Percentiles rank a stretch among this genome's conserved stretches.
phyloP scores from a whole-genome alignment of 2,329 filamentous ascomycete species.

The Trichophaea hybrida region DNA sequence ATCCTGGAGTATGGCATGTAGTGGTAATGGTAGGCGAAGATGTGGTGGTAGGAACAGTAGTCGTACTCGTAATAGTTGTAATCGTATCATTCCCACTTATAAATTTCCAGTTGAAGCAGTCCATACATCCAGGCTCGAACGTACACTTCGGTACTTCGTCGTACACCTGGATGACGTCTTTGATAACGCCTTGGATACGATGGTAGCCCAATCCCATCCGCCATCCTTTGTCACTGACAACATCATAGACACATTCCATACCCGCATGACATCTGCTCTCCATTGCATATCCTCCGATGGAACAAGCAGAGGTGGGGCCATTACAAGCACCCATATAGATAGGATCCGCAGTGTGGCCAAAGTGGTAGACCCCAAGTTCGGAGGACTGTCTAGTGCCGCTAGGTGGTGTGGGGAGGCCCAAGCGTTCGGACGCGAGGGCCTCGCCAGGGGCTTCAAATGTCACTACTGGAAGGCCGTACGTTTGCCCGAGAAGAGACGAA shows the following conservation, averaged over 20 bases:
- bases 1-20: constrained; percentile 25
- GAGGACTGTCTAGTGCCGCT: constrained; percentile 33
- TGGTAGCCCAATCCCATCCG: constrained; percentile 82
- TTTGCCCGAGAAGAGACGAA: constrained; percentile 73
- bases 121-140: constrained; percentile 63
- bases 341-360: constrained; percentile 90
- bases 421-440: constrained; percentile 65
- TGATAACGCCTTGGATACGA: constrained; percentile 76
- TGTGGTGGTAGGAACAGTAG: constrained; percentile 32
- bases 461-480: constrained; percentile 78
- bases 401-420: constrained; percentile 76
- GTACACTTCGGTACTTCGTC: constrained; percentile 64
- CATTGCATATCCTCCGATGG: constrained; percentile 82
- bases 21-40: constrained; percentile 28
- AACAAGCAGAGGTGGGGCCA: constrained; percentile 74
- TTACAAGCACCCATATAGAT: constrained; percentile 92
- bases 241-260: constrained; percentile 78
- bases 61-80: constrained; percentile 48
- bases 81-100: constrained; percentile 79
- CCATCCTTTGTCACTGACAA: constrained; percentile 82
- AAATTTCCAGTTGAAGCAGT: constrained; percentile 90
- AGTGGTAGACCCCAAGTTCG: constrained; percentile 60
- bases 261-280: constrained; percentile 88
- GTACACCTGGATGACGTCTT: constrained; percentile 73
- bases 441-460: constrained; percentile 91